phyloP scores from a whole-genome alignment of 2,329 filamentous ascomycete species.

The Diaporthe humulicola region DNA sequence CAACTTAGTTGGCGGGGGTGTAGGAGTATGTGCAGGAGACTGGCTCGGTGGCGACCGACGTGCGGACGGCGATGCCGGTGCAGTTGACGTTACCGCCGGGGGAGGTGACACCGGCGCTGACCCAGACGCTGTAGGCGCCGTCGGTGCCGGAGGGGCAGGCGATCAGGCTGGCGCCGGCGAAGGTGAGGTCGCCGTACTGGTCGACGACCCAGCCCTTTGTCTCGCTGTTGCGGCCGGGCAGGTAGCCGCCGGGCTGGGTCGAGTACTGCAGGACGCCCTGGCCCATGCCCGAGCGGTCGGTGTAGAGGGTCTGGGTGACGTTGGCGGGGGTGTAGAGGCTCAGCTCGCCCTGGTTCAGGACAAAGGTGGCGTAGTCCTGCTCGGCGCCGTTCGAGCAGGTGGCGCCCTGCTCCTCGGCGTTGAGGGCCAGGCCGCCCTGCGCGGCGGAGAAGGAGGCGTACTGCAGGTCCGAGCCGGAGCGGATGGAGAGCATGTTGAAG shows the following conservation, averaged over 20 bases:
- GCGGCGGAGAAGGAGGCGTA: slow-evolving; percentile 60
- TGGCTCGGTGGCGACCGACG: background rate
- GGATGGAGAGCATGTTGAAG: slow-evolving; percentile 65
- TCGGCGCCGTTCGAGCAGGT: slow-evolving; percentile 58
- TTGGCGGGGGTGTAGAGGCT: slow-evolving; percentile 60
- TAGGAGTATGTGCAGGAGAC: slow-evolving; percentile 23
- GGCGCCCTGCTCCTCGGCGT: slow-evolving; percentile 60
- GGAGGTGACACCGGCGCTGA: slow-evolving; percentile 47
- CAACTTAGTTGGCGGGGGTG: slow-evolving; percentile 2
- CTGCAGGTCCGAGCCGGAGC: slow-evolving; percentile 64
- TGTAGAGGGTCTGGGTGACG: slow-evolving; percentile 62
- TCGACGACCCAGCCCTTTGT: slow-evolving; percentile 61
- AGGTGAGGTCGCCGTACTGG: slow-evolving; percentile 57
- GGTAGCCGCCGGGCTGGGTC: slow-evolving; percentile 54
- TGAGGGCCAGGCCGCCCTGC: slow-evolving; percentile 57
- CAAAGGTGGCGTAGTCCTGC: slow-evolving; percentile 62
- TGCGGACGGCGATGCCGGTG: slow-evolving; percentile 50
- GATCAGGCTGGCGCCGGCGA: slow-evolving; percentile 59
- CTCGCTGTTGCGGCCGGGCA: slow-evolving; percentile 57
- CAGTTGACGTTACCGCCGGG: slow-evolving; percentile 55
- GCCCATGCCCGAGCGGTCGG: slow-evolving; percentile 71
- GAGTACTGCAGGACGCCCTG: slow-evolving; percentile 68
- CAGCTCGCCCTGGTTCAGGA: slow-evolving; percentile 59
- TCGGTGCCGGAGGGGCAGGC: slow-evolving; percentile 65
- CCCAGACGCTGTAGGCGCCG: slow-evolving; percentile 58